Base-by-base conservation (phyloP, 192 early-diverging fungal species). In the Coemansia sp. region DNA sequence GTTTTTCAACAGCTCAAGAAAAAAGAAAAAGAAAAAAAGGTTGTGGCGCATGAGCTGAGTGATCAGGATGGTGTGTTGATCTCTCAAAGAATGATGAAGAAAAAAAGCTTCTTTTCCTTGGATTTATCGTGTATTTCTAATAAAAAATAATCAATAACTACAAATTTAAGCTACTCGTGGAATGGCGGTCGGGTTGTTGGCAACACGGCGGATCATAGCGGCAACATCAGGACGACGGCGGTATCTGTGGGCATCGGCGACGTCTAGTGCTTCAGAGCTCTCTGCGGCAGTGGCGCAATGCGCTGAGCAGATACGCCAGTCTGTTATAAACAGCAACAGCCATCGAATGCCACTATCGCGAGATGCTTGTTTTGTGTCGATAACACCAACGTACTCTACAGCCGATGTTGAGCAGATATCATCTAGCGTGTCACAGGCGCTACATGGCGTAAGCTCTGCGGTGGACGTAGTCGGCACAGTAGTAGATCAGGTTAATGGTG, bases 191-290 rank as follows among this genome's bases (percentile, higher is more conserved):
- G 31, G 31, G 12, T 13, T 15, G 55, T 33, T 33, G 31, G 7
- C 18, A 58, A 31, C 31, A 33, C 55, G 55, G 55, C 31, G 31
- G 31, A 34, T 31, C 31, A 34, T 6, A 34, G 12, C 55, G 11
- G 52, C 24, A 27, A 16, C 62, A 43, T 53, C 67, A 29, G 15
- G 3, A 3, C n/a, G 7, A 15, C 64, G 24, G 13, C 39, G 72
- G 15, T 27, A 27, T n/a, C 72, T 82, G 49, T 82, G 80, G 80
- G 33, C 62, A 16, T 49, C 75, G 3, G 80, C 75, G 10, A 44
- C 75, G 20, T 82, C 80, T 8, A 62, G 72, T 18, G 61, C 66
- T 33, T 5, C 61, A 29, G 69, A 63, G 31, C 33, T 78, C 18
- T 24, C 11, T 2, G 29, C 63, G 3, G 80, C 80, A 0, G 50